phyloP scores from a whole-genome alignment of 2,329 filamentous ascomycete genomes.

The Aspergillus pseudoviridinutans region DNA sequence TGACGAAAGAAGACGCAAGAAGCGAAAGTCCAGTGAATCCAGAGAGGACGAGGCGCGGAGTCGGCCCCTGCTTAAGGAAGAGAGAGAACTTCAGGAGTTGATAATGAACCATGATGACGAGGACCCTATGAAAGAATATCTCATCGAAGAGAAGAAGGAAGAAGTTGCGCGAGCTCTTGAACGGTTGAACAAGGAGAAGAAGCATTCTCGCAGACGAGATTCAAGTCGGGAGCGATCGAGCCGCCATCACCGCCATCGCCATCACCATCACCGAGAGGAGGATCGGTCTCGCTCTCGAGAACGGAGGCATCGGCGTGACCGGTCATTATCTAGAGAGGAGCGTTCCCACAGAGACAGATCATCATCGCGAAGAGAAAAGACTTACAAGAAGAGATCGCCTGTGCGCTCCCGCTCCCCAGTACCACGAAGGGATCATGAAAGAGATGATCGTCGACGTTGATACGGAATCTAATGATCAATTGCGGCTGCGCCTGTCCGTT shows the following conservation, averaged over 20 bases:
- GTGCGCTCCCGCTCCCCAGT: slow-evolving; percentile 28
- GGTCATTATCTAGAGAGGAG: slow-evolving; percentile 23
- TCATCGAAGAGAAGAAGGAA: slow-evolving; percentile 87
- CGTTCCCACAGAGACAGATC: slow-evolving; percentile 22
- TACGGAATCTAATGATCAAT: slow-evolving; percentile 7
- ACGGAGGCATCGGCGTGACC: slow-evolving; percentile 25
- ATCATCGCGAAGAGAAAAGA: slow-evolving; percentile 24
- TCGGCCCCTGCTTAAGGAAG: slow-evolving; percentile 71
- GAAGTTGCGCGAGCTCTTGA: slow-evolving; percentile 71
- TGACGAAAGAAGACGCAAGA: slow-evolving; percentile 33
- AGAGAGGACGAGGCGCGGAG: slow-evolving; percentile 43
- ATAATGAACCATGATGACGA: slow-evolving; percentile 85
- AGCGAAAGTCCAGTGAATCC: slow-evolving; percentile 38
- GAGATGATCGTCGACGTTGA: slow-evolving; percentile 28
- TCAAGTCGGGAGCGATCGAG: slow-evolving; percentile 37
- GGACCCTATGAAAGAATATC: slow-evolving; percentile 91
- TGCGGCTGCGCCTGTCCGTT: not conserved
- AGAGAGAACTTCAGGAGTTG: slow-evolving; percentile 71
- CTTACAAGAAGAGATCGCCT: slow-evolving; percentile 23
- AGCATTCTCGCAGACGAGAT: slow-evolving; percentile 27
- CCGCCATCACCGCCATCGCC: slow-evolving; percentile 44
- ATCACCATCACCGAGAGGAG: slow-evolving; percentile 39
- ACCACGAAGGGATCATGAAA: slow-evolving; percentile 25
- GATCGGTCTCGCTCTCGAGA: slow-evolving; percentile 31
- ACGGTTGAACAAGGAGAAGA: slow-evolving; percentile 51